Percentiles rank a stretch among this genome's conserved stretches.
These are phyloP conservation scores for Ascochyta lentis DNA, from an alignment of 2,329 filamentous ascomycete species.

Conservation along the genomic window DNA sequence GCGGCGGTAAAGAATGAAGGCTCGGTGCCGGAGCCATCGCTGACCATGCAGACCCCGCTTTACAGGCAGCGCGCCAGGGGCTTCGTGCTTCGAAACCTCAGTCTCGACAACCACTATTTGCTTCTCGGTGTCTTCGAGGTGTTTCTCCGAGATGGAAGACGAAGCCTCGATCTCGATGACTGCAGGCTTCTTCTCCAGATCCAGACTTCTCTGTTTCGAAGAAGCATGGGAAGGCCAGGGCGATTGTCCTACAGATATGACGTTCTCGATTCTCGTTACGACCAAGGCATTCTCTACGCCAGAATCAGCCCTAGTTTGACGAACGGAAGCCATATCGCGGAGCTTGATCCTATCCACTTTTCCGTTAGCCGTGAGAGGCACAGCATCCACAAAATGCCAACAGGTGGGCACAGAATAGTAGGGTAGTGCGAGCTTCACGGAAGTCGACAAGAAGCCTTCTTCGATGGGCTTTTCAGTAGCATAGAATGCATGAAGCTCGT, in stretches of 20 bases:
- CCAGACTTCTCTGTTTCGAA: slow-evolving; percentile 18
- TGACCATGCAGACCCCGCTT: slow-evolving; percentile 37
- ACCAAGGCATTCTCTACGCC: not conserved
- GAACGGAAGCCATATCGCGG: slow-evolving; percentile 35
- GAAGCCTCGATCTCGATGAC: not conserved
- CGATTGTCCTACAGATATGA: not conserved
- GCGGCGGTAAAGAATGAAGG: slow-evolving; percentile 41
- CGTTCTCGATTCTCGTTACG: not conserved
- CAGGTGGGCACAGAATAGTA: slow-evolving; percentile 63
- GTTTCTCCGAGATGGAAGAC: slow-evolving; percentile 1
- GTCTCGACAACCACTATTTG: not conserved
- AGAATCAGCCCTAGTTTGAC: slow-evolving; percentile 10
- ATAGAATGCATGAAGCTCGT: slow-evolving; percentile 61
- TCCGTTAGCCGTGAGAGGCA: slow-evolving; percentile 63
- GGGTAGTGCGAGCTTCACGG: slow-evolving; percentile 55
- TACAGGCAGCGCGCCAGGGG: slow-evolving; percentile 25
- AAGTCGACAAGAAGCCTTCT: slow-evolving; percentile 46
- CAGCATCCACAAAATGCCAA: slow-evolving; percentile 53
- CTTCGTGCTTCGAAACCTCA: slow-evolving; percentile 6
- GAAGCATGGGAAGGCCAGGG: not conserved
- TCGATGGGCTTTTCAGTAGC: slow-evolving; percentile 45
- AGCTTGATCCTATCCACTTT: slow-evolving; percentile 63
- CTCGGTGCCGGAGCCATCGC: slow-evolving; percentile 43
- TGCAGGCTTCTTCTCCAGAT: not conserved
- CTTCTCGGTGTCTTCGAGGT: slow-evolving; percentile 4